phyloP scores from a whole-genome alignment of 78 protist genomes.

The Polysphondylium violaceum region DNA sequence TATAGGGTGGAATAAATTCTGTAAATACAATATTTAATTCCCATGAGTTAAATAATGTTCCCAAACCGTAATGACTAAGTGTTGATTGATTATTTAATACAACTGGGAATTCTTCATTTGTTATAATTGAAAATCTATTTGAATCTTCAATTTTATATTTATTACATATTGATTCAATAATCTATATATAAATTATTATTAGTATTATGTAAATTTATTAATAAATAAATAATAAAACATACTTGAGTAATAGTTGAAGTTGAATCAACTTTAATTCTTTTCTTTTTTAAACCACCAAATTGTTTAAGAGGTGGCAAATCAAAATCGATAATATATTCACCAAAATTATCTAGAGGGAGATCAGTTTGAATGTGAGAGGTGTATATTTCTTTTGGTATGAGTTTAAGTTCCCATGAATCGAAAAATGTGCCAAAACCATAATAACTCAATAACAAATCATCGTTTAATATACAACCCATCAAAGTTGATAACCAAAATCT shows the following conservation, averaged over 20 bases:
- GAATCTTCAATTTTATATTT: constrained; percentile 56
- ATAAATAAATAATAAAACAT: background rate
- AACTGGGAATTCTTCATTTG: constrained; percentile 63
- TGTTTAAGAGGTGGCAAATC: constrained; percentile 61
- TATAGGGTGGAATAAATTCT: constrained; percentile 68
- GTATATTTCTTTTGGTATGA: constrained; percentile 12
- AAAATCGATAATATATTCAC: constrained; percentile 45
- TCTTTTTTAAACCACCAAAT: constrained; percentile 68
- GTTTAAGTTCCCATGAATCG: constrained; percentile 47
- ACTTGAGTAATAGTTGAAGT: constrained; percentile 4
- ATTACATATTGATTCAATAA: constrained; percentile 22
- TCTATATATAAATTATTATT: constrained; percentile 1
- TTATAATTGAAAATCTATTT: constrained; percentile 34
- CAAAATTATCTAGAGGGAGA: constrained; percentile 9
- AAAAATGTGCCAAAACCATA: constrained; percentile 80
- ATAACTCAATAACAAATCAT: constrained; percentile 24
- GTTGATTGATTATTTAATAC: constrained; percentile 20
- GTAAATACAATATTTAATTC: constrained; percentile 39
- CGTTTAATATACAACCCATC: constrained; percentile 63
- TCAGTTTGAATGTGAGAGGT: background rate
- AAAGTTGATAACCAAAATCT: constrained; percentile 49
- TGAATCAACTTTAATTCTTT: constrained; percentile 71
- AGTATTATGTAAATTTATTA: background rate
- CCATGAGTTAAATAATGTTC: constrained; percentile 19
- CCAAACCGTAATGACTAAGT: constrained; percentile 63